These are phyloP conservation scores for Boletus barrowsii DNA, from an alignment of 768 basidiomycete genomes.

Conservation along the genomic window DNA sequence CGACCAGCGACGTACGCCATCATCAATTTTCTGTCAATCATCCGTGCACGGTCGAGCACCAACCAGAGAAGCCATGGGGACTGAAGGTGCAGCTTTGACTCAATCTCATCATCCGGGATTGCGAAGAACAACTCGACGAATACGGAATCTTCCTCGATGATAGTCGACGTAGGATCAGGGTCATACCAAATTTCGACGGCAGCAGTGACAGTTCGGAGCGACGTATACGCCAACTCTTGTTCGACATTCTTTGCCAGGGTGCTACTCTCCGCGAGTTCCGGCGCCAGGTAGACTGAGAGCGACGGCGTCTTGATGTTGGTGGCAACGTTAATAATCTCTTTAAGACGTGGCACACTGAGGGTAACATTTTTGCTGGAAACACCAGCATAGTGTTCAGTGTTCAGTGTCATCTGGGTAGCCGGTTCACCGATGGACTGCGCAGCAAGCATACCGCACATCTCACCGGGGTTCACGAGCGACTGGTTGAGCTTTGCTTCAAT, in stretches of 20 bases:
- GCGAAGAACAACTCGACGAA: constrained; percentile 99
- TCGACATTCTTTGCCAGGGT: constrained; percentile 80
- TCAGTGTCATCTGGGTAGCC: constrained; percentile 98
- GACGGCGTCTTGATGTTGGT: constrained; percentile 98
- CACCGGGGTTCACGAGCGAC: constrained; percentile 88
- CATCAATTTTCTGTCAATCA: constrained; percentile 94
- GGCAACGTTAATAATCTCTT: constrained; percentile 99
- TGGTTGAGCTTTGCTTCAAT: constrained; percentile 95
- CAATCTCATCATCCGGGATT: constrained; percentile 95
- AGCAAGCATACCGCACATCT: constrained; percentile 98
- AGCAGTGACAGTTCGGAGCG: constrained; percentile 88
- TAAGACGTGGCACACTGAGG: constrained; percentile 95
- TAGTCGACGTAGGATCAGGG: constrained; percentile 84
- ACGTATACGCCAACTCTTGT: constrained; percentile 92
- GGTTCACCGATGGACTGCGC: constrained; percentile 99
- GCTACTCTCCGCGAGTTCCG: constrained; percentile 60
- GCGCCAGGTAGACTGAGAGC: constrained; percentile 83
- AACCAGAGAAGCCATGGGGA: constrained; percentile 98
- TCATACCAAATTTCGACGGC: constrained; percentile 99
- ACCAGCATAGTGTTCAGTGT: constrained; percentile 99
- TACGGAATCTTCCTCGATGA: constrained; percentile 92
- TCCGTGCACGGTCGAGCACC: constrained; percentile 93
- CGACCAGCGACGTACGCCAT: constrained; percentile 93
- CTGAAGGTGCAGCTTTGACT: constrained; percentile 86
- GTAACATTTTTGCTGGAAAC: constrained; percentile 99